phyloP scores from a whole-genome alignment of 192 early-diverging fungal species.

The Backusella sp. region DNA sequence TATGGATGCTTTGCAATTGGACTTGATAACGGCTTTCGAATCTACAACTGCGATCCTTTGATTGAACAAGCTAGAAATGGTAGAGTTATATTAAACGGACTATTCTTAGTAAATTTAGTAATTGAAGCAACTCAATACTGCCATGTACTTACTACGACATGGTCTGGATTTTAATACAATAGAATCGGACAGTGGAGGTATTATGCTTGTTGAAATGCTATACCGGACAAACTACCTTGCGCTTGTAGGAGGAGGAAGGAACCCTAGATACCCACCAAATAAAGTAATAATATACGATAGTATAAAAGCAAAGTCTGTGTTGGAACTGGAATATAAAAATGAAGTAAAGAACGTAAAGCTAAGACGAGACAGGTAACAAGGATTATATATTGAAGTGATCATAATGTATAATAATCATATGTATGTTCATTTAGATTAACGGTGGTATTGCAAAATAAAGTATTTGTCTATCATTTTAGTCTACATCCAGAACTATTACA shows the following conservation, averaged over 20 bases:
- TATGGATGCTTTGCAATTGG: conserved; percentile 83
- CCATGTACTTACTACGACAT: neutral
- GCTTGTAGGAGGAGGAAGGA: conserved; percentile 80
- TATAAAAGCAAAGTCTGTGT: conserved; percentile 62
- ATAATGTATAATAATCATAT: neutral
- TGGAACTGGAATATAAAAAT: conserved; percentile 76
- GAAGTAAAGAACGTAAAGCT: conserved; percentile 81
- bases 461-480: conserved; percentile 77
- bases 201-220: conserved; percentile 81
- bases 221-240: conserved; percentile 85
- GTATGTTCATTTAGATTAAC: conserved; percentile 54
- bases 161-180: neutral
- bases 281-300: conserved; percentile 90
- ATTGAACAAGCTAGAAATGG: conserved; percentile 78
- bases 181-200: conserved; percentile 83
- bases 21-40: conserved; percentile 78
- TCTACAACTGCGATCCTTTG: conserved; percentile 81
- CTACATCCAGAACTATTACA: conserved; percentile 70
- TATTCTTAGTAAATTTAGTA: neutral
- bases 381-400: neutral
- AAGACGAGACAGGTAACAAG: conserved; percentile 64
- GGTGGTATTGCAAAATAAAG: conserved; percentile 73
- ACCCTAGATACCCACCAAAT: conserved; percentile 84
- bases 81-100: conserved; percentile 20
- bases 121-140: neutral